Evolutionary conservation across 768 basidiomycete species (phyloP).

Genomic region (Suillus luteus): DNA sequence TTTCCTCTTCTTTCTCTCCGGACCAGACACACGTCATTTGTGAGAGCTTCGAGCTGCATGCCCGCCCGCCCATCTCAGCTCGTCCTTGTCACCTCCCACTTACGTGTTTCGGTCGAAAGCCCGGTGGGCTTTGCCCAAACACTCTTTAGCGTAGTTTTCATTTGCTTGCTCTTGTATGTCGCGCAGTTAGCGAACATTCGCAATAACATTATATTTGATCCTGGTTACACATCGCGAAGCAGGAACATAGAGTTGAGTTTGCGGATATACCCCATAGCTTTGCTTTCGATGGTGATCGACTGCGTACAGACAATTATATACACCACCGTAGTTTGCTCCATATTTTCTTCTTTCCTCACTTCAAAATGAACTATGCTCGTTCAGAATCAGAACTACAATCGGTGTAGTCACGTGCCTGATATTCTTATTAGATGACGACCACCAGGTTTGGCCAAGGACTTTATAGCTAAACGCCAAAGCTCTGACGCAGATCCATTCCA

Average conservation of each 20-base stretch:
- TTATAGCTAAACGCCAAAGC: background rate
- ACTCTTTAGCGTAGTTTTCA: too few relatives aligned
- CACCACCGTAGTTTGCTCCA: background rate
- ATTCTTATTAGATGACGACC: conserved; percentile 8
- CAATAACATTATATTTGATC: too few relatives aligned
- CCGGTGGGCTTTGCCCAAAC: too few relatives aligned
- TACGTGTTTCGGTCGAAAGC: too few relatives aligned
- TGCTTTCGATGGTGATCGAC: background rate
- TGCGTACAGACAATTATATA: background rate
- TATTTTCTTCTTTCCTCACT: background rate
- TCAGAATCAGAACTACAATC: background rate
- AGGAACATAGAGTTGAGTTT: background rate
- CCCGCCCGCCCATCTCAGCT: background rate
- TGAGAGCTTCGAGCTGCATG: too few relatives aligned
- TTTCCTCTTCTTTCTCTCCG: too few relatives aligned
- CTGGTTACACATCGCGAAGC: too few relatives aligned
- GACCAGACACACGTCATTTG: too few relatives aligned
- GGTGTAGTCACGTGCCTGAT: background rate
- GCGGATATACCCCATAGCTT: background rate
- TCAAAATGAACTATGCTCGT: background rate
- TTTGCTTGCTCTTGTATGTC: too few relatives aligned
- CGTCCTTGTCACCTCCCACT: background rate
- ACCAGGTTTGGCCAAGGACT: conserved; percentile 2
- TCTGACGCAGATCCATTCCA: conserved; percentile 4
- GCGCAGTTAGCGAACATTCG: too few relatives aligned